A percentile compares a stretch with the other conserved stretches of the same genome.
Evolutionary conservation across 2,329 filamentous ascomycete species (phyloP).

Genomic region (Sporothrix protearum): DNA sequence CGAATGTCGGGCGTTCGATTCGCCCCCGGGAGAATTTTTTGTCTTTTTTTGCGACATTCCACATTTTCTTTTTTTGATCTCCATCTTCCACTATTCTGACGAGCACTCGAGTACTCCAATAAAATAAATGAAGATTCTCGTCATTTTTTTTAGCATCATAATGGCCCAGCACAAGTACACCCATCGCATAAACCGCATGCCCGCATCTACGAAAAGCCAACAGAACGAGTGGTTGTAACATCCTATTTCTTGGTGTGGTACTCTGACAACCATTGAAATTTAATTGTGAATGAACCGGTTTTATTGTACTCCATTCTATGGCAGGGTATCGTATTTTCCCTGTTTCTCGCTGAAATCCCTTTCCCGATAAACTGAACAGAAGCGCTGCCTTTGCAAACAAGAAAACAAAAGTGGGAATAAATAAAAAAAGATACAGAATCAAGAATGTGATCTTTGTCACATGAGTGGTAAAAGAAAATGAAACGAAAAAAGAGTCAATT

Average conservation of each 20-base stretch:
- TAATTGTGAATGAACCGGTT: no score
- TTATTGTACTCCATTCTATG: background rate
- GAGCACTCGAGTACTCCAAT: background rate
- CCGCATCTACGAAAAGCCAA: no score
- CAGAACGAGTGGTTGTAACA: no score
- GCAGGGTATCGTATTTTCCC: background rate
- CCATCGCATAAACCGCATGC: no score
- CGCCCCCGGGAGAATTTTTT: conserved; percentile 25
- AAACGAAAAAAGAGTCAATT: no score
- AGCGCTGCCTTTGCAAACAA: background rate
- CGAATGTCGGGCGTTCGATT: conserved; percentile 28
- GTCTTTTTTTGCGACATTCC: background rate
- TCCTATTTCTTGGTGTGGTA: no score
- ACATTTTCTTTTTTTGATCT: background rate
- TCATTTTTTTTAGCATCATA: no score
- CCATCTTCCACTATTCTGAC: background rate
- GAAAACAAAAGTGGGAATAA: background rate
- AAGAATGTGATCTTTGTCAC: background rate
- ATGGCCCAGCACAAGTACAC: no score
- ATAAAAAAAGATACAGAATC: background rate
- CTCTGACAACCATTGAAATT: no score
- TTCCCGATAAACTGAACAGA: background rate
- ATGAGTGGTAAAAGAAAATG: no score
- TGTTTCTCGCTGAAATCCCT: background rate
- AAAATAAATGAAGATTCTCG: no score